Evolutionary conservation across 2,329 filamentous ascomycete genomes (phyloP).

Genomic region (Arthrobotrys megalospora): DNA sequence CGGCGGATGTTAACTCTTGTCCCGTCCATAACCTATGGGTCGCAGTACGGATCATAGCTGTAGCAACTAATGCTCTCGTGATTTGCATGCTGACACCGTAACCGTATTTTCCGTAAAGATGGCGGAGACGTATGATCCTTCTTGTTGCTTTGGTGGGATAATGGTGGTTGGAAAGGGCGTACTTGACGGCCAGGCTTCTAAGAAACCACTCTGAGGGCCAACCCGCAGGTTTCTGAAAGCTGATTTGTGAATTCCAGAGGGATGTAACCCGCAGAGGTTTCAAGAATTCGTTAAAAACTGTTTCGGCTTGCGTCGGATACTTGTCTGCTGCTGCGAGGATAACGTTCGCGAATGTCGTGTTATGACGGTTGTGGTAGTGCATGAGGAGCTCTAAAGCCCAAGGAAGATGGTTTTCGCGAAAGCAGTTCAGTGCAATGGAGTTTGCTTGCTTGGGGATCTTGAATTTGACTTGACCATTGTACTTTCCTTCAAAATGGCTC

Average conservation of each 20-base stretch:
- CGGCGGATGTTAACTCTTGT: background rate
- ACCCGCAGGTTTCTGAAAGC: background rate
- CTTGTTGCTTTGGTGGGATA: slow-evolving; percentile 32
- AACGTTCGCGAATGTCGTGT: slow-evolving; percentile 9
- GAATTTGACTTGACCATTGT: slow-evolving; percentile 32
- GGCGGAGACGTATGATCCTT: slow-evolving; percentile 28
- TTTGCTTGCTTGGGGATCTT: slow-evolving; percentile 25
- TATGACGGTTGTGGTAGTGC: slow-evolving; percentile 26
- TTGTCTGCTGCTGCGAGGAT: slow-evolving; percentile 22
- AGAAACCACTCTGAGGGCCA: slow-evolving; percentile 29
- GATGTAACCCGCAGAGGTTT: background rate
- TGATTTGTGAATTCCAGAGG: slow-evolving; percentile 16
- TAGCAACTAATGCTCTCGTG: slow-evolving; percentile 28
- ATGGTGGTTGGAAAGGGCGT: slow-evolving; percentile 45
- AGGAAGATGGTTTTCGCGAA: slow-evolving; percentile 12
- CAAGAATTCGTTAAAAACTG: slow-evolving; percentile 18
- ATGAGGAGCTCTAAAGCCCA: slow-evolving; percentile 41
- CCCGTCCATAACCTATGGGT: slow-evolving; percentile 35
- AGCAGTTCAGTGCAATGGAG: slow-evolving; percentile 6
- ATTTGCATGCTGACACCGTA: slow-evolving; percentile 37
- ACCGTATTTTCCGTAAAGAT: slow-evolving; percentile 4
- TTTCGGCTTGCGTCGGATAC: slow-evolving; percentile 35
- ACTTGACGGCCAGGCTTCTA: slow-evolving; percentile 19
- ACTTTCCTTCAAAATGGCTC: slow-evolving; percentile 27
- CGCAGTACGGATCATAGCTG: slow-evolving; percentile 36